Conservation (phyloP, 176 grass and related monocot genomes). For the Poa annua region DNA sequence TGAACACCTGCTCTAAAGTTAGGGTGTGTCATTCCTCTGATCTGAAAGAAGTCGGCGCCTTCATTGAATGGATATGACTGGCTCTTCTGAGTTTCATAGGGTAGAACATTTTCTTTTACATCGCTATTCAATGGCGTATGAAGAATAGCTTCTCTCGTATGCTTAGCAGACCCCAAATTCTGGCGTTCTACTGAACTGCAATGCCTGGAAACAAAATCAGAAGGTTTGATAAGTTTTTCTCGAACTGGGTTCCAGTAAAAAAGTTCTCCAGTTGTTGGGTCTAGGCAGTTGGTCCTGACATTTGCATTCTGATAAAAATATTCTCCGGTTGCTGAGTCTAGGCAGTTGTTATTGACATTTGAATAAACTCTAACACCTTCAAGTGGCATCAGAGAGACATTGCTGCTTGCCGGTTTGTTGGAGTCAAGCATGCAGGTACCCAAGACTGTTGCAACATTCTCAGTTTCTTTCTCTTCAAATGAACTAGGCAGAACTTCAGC, state of each 20-base stretch:
- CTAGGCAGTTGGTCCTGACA: conserved; percentile 7
- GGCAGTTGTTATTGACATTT: conserved; percentile 11
- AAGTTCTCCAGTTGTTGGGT: conserved; percentile 24
- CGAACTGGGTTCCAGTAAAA: background rate
- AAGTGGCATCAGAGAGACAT: conserved; percentile 2
- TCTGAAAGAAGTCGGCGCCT: conserved; percentile 43
- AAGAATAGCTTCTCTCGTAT: conserved; percentile 24
- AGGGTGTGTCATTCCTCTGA: background rate
- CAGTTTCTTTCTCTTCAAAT: conserved; percentile 25
- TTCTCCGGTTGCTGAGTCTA: conserved; percentile 24
- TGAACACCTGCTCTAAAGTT: conserved; percentile 10
- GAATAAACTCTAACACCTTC: conserved; percentile 13
- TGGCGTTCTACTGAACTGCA: conserved; percentile 17
- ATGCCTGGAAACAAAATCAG: conserved; percentile 3
- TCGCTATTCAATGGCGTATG: conserved; percentile 21
- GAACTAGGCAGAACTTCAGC: background rate
- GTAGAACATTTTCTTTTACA: conserved; percentile 38
- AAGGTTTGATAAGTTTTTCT: conserved; percentile 16
- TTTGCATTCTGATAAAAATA: conserved; percentile 26
- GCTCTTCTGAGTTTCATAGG: conserved; percentile 12
- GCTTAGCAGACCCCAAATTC: conserved; percentile 17
- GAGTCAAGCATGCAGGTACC: conserved; percentile 16
- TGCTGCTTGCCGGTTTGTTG: background rate
- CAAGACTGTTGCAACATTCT: conserved; percentile 30
- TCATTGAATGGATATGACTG: conserved; percentile 42